Evolutionary conservation across 306 rosid genomes (phyloP).

Genomic region (Cicer bijugum): DNA sequence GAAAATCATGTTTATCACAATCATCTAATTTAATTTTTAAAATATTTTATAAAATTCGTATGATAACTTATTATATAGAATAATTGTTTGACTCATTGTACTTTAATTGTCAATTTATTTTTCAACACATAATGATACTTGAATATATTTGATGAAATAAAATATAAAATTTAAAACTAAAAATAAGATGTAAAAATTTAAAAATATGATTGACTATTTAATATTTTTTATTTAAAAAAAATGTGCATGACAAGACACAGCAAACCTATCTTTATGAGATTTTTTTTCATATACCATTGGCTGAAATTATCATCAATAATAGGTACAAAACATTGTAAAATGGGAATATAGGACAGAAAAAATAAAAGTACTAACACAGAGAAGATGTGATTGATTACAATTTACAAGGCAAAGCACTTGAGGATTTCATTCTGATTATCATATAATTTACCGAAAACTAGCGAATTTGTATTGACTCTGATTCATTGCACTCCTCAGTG

Average conservation of each 20-base stretch:
- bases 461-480: slow-evolving; percentile 43
- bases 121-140: too few relatives aligned
- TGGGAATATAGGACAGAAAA: slow-evolving; percentile 51
- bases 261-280: slow-evolving; percentile 46
- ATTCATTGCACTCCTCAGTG: slow-evolving; percentile 48
- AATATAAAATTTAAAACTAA: too few relatives aligned
- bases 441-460: slow-evolving; percentile 40
- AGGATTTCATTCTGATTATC: slow-evolving; percentile 43
- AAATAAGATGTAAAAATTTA: too few relatives aligned
- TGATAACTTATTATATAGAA: too few relatives aligned
- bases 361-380: slow-evolving; percentile 20
- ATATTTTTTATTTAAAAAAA: too few relatives aligned
- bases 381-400: slow-evolving; percentile 47
- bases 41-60: too few relatives aligned
- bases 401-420: slow-evolving; percentile 51
- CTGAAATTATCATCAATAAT: slow-evolving; percentile 47
- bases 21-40: too few relatives aligned
- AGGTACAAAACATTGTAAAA: slow-evolving; percentile 48
- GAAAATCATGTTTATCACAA: too few relatives aligned
- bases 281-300: slow-evolving; percentile 49
- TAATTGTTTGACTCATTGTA: too few relatives aligned
- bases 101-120: too few relatives aligned
- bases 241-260: slow-evolving; percentile 24
- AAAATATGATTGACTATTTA: too few relatives aligned
- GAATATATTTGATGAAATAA: too few relatives aligned